Conservation (phyloP, 129 eudicot species). For the Escallonia herrerae region DNA sequence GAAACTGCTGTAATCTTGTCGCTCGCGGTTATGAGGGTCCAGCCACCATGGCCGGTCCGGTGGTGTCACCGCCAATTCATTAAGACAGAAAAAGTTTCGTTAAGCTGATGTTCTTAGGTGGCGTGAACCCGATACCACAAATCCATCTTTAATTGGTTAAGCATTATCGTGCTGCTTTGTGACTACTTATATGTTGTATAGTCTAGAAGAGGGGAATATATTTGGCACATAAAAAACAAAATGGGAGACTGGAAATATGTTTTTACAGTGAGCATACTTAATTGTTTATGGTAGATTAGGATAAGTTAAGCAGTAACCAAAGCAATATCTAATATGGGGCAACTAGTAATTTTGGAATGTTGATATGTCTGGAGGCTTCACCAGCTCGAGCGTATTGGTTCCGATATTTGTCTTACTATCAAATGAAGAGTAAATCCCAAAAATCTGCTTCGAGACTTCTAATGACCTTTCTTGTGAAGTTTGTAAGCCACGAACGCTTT, state of each 20-base stretch:
- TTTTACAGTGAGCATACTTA: neutral
- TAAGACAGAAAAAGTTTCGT: no score
- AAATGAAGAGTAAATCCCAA: neutral
- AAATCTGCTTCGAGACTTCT: neutral
- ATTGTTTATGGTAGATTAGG: neutral
- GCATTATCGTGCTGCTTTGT: no score
- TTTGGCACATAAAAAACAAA: no score
- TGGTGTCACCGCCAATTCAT: no score
- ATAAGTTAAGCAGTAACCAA: neutral
- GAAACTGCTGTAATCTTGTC: no score
- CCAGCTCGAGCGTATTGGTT: constrained; percentile 6
- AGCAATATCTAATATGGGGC: neutral
- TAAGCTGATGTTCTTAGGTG: no score
- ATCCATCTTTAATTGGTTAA: no score
- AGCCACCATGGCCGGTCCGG: no score
- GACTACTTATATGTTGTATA: no score
- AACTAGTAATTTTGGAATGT: neutral
- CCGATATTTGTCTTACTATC: neutral
- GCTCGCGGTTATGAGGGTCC: no score
- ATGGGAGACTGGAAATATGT: neutral
- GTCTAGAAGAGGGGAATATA: no score
- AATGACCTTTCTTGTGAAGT: constrained; percentile 1
- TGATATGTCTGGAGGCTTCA: neutral
- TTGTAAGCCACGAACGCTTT: constrained; percentile 24
- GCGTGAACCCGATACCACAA: no score